Base-by-base conservation (phyloP, 495 filamentous ascomycete species). In the Penicillium subrubescens region DNA sequence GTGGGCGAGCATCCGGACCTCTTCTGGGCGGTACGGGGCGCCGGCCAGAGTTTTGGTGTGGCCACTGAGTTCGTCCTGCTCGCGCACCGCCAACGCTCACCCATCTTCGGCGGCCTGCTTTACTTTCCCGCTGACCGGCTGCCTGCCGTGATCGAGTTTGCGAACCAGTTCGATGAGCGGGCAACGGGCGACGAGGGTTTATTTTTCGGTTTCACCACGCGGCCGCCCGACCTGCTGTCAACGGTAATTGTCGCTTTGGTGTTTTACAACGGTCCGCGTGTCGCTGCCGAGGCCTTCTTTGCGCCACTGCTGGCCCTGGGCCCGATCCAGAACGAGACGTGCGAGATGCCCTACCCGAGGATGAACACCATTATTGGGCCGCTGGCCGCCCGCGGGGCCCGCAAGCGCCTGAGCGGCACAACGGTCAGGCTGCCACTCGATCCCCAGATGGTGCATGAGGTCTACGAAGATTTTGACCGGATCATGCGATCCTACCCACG, bases 241-340 rank as follows among this genome's bases (percentile, higher is more conserved):
- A 48, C 76, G 15, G 64, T 81, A 3, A 55, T 78, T 1, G 63
- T 69, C 5, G 58, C 64, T 8, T n/a, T 53, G 50, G 37, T 79
- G 17, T 82, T 81, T 69, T 80, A 81, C 72, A 80, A 84, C 58
- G 82, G 82, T 5, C 31, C 68, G n/a, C 72, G 73, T 50, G 63
- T 48, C 0, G 73, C 73, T 23, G 82, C 66, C 6, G 62, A 74
- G 35, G 48, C 31, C 8, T 71, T 80, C 31, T 82, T 81, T 67
- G 53, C 43, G 0, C 72, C 71, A 0, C 59, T 82, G 5, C 57
- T 81, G 7, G 64, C 59, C 2, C 53, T 77, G 19, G 14, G 52
- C 0, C 68, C 75, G 15, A 46, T 75, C 12, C 34, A 60, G 25
- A 71, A 77, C 51, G 60, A 62, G 19, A 61, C 65, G 4, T 44